A percentile compares a stretch with the other conserved stretches of the same genome.
phyloP scores from a whole-genome alignment of 495 filamentous ascomycete genomes.

The Xeromyces bisporus region DNA sequence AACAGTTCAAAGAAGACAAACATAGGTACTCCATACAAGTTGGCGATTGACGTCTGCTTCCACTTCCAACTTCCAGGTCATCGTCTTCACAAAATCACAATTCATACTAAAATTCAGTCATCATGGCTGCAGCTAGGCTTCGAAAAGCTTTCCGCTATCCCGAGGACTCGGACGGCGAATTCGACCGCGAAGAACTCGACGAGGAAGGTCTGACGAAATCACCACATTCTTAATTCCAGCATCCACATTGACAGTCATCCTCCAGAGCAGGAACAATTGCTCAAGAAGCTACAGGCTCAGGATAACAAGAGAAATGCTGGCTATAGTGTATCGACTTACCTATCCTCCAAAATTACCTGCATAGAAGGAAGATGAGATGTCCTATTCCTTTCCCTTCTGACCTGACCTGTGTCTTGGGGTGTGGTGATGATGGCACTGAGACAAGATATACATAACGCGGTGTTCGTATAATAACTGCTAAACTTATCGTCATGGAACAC shows the following conservation, averaged over 20 bases:
- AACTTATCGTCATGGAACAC: neutral
- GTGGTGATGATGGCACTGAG: no score
- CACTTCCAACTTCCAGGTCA: no score
- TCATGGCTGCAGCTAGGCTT: conserved; percentile 36
- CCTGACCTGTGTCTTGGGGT: no score
- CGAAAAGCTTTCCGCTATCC: conserved; percentile 49
- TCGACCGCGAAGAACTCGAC: conserved; percentile 36
- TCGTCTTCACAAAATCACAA: no score
- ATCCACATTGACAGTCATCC: conserved; percentile 6
- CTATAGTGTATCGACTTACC: conserved; percentile 31
- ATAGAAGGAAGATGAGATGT: conserved; percentile 2
- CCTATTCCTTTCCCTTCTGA: no score
- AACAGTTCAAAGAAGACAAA: no score
- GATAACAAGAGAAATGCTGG: conserved; percentile 41
- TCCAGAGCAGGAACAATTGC: conserved; percentile 56
- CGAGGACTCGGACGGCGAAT: conserved; percentile 30
- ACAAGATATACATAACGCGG: no score
- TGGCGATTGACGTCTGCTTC: no score
- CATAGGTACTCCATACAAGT: no score
- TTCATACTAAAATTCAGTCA: neutral
- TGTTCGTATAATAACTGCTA: no score
- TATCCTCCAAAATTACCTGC: neutral
- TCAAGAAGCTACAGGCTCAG: conserved; percentile 35
- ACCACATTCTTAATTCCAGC: conserved; percentile 1
- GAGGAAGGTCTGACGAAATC: conserved; percentile 36